Evolutionary conservation across 2,329 filamentous ascomycete genomes (phyloP), one percentile per base, ranked within the genome.

Genomic region (Dactylellina cionopaga): DNA sequence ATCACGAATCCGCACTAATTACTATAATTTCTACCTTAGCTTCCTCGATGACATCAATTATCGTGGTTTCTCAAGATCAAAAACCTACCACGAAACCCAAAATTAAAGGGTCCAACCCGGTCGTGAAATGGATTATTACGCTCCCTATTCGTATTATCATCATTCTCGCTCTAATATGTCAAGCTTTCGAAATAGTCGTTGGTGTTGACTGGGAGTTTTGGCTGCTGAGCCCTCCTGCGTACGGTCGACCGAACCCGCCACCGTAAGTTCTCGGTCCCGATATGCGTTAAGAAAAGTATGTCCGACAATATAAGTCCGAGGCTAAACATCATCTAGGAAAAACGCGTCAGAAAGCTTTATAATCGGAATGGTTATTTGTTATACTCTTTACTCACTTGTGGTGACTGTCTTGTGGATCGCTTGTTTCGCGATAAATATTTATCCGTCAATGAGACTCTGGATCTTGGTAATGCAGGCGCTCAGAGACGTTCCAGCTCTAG

Each of bases 201-300:
- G 2, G 43, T 10, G 6, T 58, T 5, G 54, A 58, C 39, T 29
- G 22, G 24, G 1, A 27, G 2, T 29, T 33, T 22, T 58, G 54
- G 54, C 29, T 58, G 9, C 17, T 58, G n/a, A 43, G 35, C 19
- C 54, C 39, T 29, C 54, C 54, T 6, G 35, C n/a, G n/a, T n/a
- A n/a, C n/a, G n/a, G n/a, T n/a, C n/a, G n/a, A n/a, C n/a, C n/a
- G n/a, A n/a, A n/a, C n/a, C n/a, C n/a, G n/a, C n/a, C n/a, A n/a
- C n/a, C n/a, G n/a, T n/a, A 25, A 25, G 13, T 6, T 17, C 31
- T 29, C 33, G 35, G 15, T 10, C 51, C 51, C 1, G 27, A 51
- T 19, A 33, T 51, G 25, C 25, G 31, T 33, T 33, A 33, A 33
- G 5, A 13, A 13, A n/a, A 5, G 35, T 13, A 10, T 39, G 35